Conservation (phyloP, 2,329 filamentous ascomycete species). For the Cordyceps cateniannulata region DNA sequence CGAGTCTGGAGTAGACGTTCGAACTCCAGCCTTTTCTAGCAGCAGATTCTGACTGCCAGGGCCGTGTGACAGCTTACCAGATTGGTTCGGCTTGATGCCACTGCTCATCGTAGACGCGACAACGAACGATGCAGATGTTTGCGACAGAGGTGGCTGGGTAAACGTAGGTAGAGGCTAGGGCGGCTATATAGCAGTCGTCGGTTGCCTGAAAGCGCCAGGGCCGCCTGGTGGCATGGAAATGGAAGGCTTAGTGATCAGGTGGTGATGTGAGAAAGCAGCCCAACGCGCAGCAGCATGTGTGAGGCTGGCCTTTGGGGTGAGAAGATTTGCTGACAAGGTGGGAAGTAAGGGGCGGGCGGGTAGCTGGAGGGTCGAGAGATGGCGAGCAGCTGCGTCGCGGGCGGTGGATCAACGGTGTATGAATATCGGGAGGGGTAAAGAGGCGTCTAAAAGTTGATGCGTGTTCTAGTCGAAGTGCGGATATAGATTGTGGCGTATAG, state of each 20-base stretch:
- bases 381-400: background rate
- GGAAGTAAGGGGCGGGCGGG: background rate
- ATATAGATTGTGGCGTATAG: background rate
- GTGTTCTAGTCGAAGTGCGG: background rate
- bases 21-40: conserved; percentile 68
- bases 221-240: conserved; percentile 3
- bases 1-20: conserved; percentile 86
- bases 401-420: background rate
- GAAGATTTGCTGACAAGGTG: background rate
- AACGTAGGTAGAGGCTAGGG: background rate
- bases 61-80: conserved; percentile 45
- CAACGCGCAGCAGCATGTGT: background rate
- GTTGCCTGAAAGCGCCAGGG: conserved; percentile 9
- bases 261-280: background rate
- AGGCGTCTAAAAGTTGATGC: conserved; percentile 3
- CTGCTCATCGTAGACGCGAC: conserved; percentile 41
- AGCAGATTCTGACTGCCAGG: conserved; percentile 56
- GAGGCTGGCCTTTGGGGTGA: background rate
- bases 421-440: background rate
- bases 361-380: background rate
- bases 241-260: background rate
- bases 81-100: conserved; percentile 41
- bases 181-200: conserved; percentile 8
- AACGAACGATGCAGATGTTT: conserved; percentile 32
- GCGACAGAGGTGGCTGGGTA: conserved; percentile 29